Conservation (phyloP, 148 eudicot species). For the Cornus florida region DNA sequence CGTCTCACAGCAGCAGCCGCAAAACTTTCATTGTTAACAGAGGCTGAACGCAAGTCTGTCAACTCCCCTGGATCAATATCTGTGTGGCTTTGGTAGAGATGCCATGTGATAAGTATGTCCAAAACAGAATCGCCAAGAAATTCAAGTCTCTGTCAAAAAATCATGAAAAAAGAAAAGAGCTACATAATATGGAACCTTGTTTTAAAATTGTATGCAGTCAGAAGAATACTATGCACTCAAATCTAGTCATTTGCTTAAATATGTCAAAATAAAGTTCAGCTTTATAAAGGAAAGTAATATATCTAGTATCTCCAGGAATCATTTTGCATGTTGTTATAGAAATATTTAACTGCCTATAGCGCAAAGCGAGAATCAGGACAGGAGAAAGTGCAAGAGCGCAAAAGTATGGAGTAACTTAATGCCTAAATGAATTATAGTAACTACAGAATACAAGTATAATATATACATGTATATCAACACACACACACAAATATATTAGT, state of each 20-base stretch:
- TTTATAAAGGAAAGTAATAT: neutral
- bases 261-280: neutral
- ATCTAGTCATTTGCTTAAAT: neutral
- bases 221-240: neutral
- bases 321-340: neutral
- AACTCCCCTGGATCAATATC: conserved; percentile 84
- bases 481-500: no score
- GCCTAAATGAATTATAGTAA: neutral
- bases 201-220: neutral
- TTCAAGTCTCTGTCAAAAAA: conserved; percentile 69
- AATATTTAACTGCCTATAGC: neutral
- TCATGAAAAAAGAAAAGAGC: neutral
- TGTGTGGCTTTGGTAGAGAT: conserved; percentile 62
- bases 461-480: neutral
- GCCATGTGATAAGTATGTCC: conserved; percentile 78
- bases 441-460: neutral
- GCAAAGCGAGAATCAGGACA: neutral
- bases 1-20: conserved; percentile 73
- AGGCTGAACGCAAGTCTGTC: conserved; percentile 95
- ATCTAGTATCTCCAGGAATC: neutral
- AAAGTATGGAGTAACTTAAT: neutral
- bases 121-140: conserved; percentile 93
- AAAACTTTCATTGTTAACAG: conserved; percentile 87
- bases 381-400: neutral
- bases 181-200: neutral